Evolutionary conservation across 148 eudicot genomes (phyloP).

Genomic region (Fagopyrum homotropicum): DNA sequence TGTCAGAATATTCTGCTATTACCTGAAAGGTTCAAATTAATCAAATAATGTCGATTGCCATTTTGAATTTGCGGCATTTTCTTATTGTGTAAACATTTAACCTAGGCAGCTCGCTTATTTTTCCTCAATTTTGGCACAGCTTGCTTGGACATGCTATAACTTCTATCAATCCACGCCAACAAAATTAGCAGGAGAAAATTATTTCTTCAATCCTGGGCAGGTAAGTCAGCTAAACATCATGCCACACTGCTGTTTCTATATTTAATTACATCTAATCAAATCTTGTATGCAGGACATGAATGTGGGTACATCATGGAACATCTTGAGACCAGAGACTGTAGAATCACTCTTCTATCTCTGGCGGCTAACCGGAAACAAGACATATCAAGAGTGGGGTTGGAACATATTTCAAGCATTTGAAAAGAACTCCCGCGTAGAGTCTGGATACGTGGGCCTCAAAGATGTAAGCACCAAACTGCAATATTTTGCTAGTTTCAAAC

Average conservation of each 20-base stretch:
- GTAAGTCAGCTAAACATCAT: conserved; percentile 23
- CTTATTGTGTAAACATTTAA: neutral
- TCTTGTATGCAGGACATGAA: conserved; percentile 62
- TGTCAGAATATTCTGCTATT: neutral
- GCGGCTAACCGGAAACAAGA: conserved; percentile 96
- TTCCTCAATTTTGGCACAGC: conserved; percentile 28
- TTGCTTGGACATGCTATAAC: conserved; percentile 98
- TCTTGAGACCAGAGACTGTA: conserved; percentile 96
- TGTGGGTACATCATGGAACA: conserved; percentile 99
- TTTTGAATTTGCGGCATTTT: neutral
- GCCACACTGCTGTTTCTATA: neutral
- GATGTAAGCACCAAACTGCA: conserved; percentile 59
- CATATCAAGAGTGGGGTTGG: conserved; percentile 99
- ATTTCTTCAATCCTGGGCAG: conserved; percentile 72
- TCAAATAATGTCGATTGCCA: neutral
- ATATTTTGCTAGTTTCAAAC: neutral
- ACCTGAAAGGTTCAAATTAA: neutral
- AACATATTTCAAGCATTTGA: conserved; percentile 98
- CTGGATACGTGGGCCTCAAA: conserved; percentile 95
- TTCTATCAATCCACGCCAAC: conserved; percentile 97
- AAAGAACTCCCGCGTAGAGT: conserved; percentile 81
- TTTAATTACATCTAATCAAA: neutral
- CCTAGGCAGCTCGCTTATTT: neutral
- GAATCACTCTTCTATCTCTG: conserved; percentile 95
- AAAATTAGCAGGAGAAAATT: conserved; percentile 96